Conservation (phyloP, 495 filamentous ascomycete species). For the Lindgomyces ingoldianus region DNA sequence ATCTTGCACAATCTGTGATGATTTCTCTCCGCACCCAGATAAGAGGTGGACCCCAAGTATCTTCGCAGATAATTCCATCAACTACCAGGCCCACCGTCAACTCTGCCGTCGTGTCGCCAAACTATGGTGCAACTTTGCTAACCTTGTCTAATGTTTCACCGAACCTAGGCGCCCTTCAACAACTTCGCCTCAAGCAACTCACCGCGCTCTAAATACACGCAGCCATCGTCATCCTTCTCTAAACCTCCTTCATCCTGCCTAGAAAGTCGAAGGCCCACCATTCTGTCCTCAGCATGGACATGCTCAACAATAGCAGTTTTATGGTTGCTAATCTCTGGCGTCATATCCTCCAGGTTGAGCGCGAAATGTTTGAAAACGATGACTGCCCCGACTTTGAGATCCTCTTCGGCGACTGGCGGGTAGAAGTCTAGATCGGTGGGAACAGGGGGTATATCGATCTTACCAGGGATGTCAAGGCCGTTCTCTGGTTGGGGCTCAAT, state of each 20-base stretch:
- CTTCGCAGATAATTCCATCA: too few relatives aligned
- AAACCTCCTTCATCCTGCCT: slow-evolving; percentile 56
- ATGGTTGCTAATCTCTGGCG: slow-evolving; percentile 68
- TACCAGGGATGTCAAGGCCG: slow-evolving; percentile 32
- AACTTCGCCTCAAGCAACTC: slow-evolving; percentile 66
- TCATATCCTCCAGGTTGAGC: slow-evolving; percentile 61
- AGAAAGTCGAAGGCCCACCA: slow-evolving; percentile 59
- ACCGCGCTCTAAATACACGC: slow-evolving; percentile 53
- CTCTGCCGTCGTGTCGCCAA: too few relatives aligned
- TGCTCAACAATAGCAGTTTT: slow-evolving; percentile 64
- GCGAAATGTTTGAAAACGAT: slow-evolving; percentile 79
- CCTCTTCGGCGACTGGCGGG: slow-evolving; percentile 53
- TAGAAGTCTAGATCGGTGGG: slow-evolving; percentile 64
- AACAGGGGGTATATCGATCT: slow-evolving; percentile 54
- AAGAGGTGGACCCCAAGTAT: too few relatives aligned
- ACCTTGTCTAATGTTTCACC: too few relatives aligned
- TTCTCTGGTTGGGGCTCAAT: slow-evolving; percentile 38
- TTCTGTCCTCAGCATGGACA: slow-evolving; percentile 53
- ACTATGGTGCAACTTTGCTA: too few relatives aligned
- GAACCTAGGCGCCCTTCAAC: slow-evolving; percentile 48
- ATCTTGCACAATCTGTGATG: too few relatives aligned
- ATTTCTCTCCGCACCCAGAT: too few relatives aligned
- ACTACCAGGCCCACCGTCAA: too few relatives aligned
- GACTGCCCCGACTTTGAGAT: slow-evolving; percentile 63
- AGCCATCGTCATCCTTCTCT: slow-evolving; percentile 56